Conservation (phyloP, 805 yeast species). For the Candida saitoana region DNA sequence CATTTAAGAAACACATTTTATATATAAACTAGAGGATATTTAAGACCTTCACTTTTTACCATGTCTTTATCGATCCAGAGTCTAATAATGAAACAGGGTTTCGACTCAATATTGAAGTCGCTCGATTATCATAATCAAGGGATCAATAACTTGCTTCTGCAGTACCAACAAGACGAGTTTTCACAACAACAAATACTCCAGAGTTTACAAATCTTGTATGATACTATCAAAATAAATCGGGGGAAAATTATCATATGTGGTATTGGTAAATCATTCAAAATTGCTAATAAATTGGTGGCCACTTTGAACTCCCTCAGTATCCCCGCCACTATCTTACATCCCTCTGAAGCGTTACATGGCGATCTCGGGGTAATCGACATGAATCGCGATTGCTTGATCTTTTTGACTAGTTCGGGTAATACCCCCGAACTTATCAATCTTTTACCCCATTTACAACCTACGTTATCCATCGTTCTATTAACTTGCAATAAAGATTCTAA, state of each 20-base stretch:
- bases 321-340: constrained; percentile 66
- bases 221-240: constrained; percentile 22
- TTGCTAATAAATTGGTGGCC: constrained; percentile 74
- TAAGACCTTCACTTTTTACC: too few species aligned
- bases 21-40: too few species aligned
- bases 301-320: constrained; percentile 78
- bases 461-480: constrained; percentile 54
- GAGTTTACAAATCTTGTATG: constrained; percentile 38
- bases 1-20: too few species aligned
- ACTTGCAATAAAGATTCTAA: constrained; percentile 60
- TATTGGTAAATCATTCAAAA: constrained; percentile 80
- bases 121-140: constrained; percentile 47
- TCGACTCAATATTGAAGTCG: constrained; percentile 37
- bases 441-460: constrained; percentile 52
- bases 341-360: constrained; percentile 87
- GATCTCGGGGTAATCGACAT: constrained; percentile 71
- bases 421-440: constrained; percentile 68
- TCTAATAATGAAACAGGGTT: constrained; percentile 12
- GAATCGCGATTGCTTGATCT: constrained; percentile 50
- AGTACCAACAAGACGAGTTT: constrained; percentile 43
- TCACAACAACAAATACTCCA: constrained; percentile 41
- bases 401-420: constrained; percentile 77
- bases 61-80: neutral
- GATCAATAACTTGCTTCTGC: constrained; percentile 39
- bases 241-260: constrained; percentile 79